phyloP scores from a whole-genome alignment of 73 alveolate species.

The Paramecium biaurelia region DNA sequence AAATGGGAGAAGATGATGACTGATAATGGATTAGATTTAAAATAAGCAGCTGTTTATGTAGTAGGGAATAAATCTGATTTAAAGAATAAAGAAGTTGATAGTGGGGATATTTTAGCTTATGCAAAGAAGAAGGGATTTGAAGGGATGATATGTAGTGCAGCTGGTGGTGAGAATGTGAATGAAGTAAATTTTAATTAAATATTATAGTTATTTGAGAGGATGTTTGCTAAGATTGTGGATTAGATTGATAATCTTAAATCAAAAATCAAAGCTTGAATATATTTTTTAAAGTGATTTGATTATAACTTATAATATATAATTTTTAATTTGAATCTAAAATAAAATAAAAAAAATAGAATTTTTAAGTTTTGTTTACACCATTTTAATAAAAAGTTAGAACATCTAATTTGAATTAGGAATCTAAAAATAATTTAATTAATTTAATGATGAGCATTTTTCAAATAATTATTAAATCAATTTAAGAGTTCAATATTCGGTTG shows the following conservation, averaged over 20 bases:
- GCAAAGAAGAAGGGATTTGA: slow-evolving; percentile 59
- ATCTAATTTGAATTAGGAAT: background rate
- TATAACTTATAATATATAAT: background rate
- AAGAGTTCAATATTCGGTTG: background rate
- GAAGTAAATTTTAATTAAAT: slow-evolving; percentile 5
- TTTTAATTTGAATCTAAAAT: background rate
- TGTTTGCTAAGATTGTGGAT: slow-evolving; percentile 53
- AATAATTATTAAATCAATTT: background rate
- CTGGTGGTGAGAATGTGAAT: slow-evolving; percentile 47
- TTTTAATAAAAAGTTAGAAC: background rate
- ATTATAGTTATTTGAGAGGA: slow-evolving; percentile 52
- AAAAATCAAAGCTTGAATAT: background rate
- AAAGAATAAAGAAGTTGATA: slow-evolving; percentile 49
- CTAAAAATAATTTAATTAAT: background rate
- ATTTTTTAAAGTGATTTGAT: background rate
- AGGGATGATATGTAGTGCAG: slow-evolving; percentile 28
- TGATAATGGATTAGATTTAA: slow-evolving; percentile 59
- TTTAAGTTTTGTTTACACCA: background rate
- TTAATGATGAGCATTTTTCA: background rate
- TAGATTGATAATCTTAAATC: slow-evolving; percentile 12
- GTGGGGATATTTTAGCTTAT: slow-evolving; percentile 10
- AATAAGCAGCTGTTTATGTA: slow-evolving; percentile 12
- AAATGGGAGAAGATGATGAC: slow-evolving; percentile 63
- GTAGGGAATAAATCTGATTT: slow-evolving; percentile 63
- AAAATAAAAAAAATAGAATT: too few species aligned